Evolutionary conservation across 1,284 basidiomycete genomes (phyloP), one percentile per base, ranked within the genome.

Genomic region (Volvariella surrecta): DNA sequence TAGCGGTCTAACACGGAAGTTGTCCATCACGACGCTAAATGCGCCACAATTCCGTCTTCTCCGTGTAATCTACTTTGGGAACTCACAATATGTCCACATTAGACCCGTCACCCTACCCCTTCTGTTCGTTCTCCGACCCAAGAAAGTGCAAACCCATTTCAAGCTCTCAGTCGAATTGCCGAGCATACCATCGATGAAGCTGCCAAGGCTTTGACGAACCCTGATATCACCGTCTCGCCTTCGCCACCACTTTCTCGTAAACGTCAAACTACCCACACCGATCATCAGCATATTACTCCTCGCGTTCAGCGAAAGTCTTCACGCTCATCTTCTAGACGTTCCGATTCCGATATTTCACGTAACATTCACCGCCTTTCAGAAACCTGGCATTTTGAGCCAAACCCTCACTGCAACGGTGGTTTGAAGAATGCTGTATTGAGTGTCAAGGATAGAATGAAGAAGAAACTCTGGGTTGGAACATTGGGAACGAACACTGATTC

Each of bases 381-480:
- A 3, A 73, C 70, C 60, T 70, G 67, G 67, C 76, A 82, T 50
- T 67, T 84, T 46, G 82, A 84, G 39, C 68, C 71, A 19, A 89
- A 86, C 56, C 69, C 77, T 0, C 82, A 82, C 48, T 79, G 82
- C 48, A 90, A 90, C 50, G 85, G 85, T 11, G 87, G 87, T 3
- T 66, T 90, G 42, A 82, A 82, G 56, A 90, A 90, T 50, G 87
- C 88, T 8, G 59, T 89, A 9, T 73, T 82, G 20, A 82, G 78
- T 51, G 73, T 86, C 39, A 68, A 71, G 21, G 66, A 67, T 18
- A 68, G 74, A 37, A 54, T 70, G 48, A 60, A 56, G 50, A 70
- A 67, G 46, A 82, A 79, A 53, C 65, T 86, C 1, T 90, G 86
- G 85, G 74, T 89, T n/a, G 87, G 87, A n/a, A 82, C 83, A 0